Conservation (phyloP, 208 protist genomes). For the Leishmania tropica region DNA sequence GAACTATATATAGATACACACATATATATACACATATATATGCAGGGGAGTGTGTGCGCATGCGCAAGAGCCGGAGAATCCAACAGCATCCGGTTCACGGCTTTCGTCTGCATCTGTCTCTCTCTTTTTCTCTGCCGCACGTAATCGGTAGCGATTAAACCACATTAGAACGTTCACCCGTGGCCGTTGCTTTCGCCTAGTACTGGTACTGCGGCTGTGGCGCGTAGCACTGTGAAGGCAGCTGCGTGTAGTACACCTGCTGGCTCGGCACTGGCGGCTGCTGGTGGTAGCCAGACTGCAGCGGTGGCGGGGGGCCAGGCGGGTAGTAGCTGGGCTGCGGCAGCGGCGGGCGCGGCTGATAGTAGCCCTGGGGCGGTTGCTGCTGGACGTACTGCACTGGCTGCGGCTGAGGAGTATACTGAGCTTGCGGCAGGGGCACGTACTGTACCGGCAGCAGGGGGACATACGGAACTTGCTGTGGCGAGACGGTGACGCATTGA, state of each 20-base stretch:
- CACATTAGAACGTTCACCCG: not conserved
- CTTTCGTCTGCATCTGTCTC: not conserved
- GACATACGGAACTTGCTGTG: slow-evolving; percentile 15
- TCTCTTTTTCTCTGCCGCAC: not conserved
- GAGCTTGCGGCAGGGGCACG: slow-evolving; percentile 2
- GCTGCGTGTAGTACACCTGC: slow-evolving; percentile 22
- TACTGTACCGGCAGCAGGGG: slow-evolving; percentile 23
- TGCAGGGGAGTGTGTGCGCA: not conserved
- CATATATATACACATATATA: not conserved
- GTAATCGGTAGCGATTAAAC: not conserved
- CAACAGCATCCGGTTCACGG: not conserved
- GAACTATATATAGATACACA: not conserved
- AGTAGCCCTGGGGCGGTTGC: slow-evolving; percentile 16
- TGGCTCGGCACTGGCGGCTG: slow-evolving; percentile 5
- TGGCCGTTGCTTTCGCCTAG: not conserved
- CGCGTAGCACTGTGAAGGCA: slow-evolving; percentile 32
- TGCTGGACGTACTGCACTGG: slow-evolving; percentile 22
- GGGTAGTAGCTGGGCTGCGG: slow-evolving; percentile 28
- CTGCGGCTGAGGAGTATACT: slow-evolving; percentile 18
- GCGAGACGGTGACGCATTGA: not conserved
- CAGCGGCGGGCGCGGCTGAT: slow-evolving; percentile 25
- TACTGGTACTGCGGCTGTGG: slow-evolving; percentile 33
- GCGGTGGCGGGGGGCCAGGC: slow-evolving; percentile 4
- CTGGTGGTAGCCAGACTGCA: slow-evolving; percentile 1
- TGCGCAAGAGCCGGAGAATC: not conserved